These are phyloP conservation scores for Strombidium stylifer DNA, from an alignment of 73 alveolate genomes.

Conservation along the genomic window DNA sequence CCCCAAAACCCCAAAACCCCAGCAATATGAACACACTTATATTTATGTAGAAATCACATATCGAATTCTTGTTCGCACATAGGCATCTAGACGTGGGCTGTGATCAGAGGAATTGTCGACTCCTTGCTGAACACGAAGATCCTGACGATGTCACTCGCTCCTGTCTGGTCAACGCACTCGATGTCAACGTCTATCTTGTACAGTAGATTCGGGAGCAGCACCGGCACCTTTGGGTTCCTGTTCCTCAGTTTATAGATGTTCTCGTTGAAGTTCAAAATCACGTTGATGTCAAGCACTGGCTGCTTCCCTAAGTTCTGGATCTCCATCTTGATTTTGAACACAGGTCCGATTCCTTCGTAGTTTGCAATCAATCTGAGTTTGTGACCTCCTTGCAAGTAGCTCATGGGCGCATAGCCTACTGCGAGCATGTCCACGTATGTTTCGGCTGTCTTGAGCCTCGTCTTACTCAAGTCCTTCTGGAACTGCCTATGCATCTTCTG, in stretches of 20 bases:
- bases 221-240: constrained; percentile 48
- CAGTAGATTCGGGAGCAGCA: constrained; percentile 64
- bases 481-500: constrained; percentile 94
- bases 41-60: constrained; percentile 4
- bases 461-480: constrained; percentile 86
- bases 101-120: constrained; percentile 67
- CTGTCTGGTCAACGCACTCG: constrained; percentile 67
- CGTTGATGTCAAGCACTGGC: constrained; percentile 50
- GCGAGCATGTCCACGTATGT: constrained; percentile 83
- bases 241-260: constrained; percentile 51
- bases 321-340: constrained; percentile 70
- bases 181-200: constrained; percentile 64
- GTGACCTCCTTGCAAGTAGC: constrained; percentile 69
- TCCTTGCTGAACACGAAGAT: constrained; percentile 61
- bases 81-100: constrained; percentile 78
- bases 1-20: background rate
- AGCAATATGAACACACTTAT: no score
- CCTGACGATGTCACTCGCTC: constrained; percentile 70
- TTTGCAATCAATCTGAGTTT: constrained; percentile 69
- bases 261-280: constrained; percentile 49
- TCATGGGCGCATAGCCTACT: constrained; percentile 93
- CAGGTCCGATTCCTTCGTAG: constrained; percentile 83
- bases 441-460: constrained; percentile 89
- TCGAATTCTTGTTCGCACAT: constrained; percentile 59
- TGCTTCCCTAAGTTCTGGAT: constrained; percentile 60